These are phyloP conservation scores for Coemansia sp. DNA, from an alignment of 192 early-diverging fungal species.

Conservation along the genomic window DNA sequence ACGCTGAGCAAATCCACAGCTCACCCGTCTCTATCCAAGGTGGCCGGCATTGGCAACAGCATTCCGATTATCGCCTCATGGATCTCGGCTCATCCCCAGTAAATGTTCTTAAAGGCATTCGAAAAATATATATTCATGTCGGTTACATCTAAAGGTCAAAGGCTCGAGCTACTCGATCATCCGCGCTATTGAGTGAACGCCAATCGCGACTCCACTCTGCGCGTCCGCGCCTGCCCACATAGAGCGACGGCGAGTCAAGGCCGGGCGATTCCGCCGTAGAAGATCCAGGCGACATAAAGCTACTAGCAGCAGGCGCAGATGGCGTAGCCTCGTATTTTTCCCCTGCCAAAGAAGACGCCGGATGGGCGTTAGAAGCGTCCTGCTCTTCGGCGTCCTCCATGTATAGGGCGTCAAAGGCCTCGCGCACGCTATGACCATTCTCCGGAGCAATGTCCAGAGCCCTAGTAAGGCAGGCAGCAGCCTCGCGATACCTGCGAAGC, in stretches of 20 bases:
- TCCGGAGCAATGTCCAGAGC: constrained; percentile 48
- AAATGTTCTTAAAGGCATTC: not conserved
- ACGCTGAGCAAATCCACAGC: constrained; percentile 8
- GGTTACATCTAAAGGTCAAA: constrained; percentile 41
- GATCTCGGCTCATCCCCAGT: constrained; percentile 11
- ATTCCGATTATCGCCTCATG: constrained; percentile 33
- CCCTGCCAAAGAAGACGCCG: not conserved
- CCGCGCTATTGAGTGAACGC: constrained; percentile 37
- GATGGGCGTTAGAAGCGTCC: not conserved
- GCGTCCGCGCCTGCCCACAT: constrained; percentile 24
- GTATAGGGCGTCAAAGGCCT: constrained; percentile 53
- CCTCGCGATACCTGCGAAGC: constrained; percentile 44
- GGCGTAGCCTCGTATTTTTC: not conserved
- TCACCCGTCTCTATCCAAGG: constrained; percentile 21
- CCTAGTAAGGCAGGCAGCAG: constrained; percentile 41
- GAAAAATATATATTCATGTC: not conserved
- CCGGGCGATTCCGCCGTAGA: constrained; percentile 26
- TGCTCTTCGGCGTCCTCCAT: constrained; percentile 23
- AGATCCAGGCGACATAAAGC: constrained; percentile 17
- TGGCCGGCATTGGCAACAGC: constrained; percentile 31
- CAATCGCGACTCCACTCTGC: constrained; percentile 46
- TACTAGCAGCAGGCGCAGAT: not conserved
- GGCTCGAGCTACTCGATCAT: constrained; percentile 48
- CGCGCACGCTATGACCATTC: constrained; percentile 44
- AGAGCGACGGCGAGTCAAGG: constrained; percentile 45